phyloP scores from a whole-genome alignment of 2,329 filamentous ascomycete species.

The Aspergillus ustus region DNA sequence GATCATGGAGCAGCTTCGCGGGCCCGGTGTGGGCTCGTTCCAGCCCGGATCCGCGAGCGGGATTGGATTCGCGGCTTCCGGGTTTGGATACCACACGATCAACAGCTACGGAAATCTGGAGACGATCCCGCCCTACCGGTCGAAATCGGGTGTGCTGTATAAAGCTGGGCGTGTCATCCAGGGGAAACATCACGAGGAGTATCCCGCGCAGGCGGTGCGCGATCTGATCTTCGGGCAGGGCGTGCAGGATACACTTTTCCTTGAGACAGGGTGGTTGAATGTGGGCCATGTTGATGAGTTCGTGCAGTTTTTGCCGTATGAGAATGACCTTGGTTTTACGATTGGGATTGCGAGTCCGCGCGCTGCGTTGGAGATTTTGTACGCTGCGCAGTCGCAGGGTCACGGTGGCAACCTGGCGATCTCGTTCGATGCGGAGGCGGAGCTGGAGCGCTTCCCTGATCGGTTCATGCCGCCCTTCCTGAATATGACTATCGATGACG shows the following conservation, averaged over 20 bases:
- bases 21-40: constrained; percentile 34
- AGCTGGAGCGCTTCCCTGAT: neutral
- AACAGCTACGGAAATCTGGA: constrained; percentile 43
- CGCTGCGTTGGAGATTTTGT: constrained; percentile 31
- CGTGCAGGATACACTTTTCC: constrained; percentile 39
- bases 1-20: constrained; percentile 39
- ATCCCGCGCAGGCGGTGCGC: constrained; percentile 26
- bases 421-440: neutral
- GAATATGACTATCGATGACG: constrained; percentile 1
- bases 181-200: constrained; percentile 20
- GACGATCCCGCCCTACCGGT: constrained; percentile 42
- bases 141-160: constrained; percentile 16
- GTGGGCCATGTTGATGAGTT: constrained; percentile 43
- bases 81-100: constrained; percentile 22
- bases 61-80: constrained; percentile 24
- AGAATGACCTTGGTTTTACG: constrained; percentile 27
- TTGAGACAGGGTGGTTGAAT: constrained; percentile 40
- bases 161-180: constrained; percentile 30
- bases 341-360: constrained; percentile 28
- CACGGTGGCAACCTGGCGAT: constrained; percentile 24
- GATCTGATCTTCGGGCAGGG: constrained; percentile 41
- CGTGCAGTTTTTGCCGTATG: constrained; percentile 38
- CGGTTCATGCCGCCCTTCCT: neutral
- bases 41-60: constrained; percentile 23
- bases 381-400: constrained; percentile 25